These are phyloP conservation scores for Xylariaceae sp. DNA, from an alignment of 2,329 filamentous ascomycete genomes.

Conservation along the genomic window DNA sequence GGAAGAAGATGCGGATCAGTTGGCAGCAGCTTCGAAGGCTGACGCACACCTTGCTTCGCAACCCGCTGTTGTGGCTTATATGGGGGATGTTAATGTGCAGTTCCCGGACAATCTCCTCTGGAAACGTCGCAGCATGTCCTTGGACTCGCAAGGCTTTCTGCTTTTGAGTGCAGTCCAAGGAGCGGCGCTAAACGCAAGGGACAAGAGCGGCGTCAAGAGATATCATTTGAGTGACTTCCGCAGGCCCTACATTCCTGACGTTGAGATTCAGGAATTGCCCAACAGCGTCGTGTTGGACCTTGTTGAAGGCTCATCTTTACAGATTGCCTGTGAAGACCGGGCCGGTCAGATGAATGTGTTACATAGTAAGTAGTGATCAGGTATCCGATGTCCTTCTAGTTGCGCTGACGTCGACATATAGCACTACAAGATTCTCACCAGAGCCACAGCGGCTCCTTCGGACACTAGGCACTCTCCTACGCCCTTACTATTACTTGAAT, in stretches of 20 bases:
- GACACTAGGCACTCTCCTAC: slow-evolving; percentile 32
- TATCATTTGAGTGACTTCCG: slow-evolving; percentile 88
- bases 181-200: slow-evolving; percentile 56
- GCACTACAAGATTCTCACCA: slow-evolving; percentile 48
- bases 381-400: neutral
- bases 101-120: slow-evolving; percentile 95
- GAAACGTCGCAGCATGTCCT: slow-evolving; percentile 88
- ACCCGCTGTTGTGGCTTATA: slow-evolving; percentile 60
- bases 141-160: slow-evolving; percentile 82
- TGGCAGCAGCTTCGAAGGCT: slow-evolving; percentile 32
- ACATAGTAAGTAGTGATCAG: slow-evolving; percentile 51
- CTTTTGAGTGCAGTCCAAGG: slow-evolving; percentile 74
- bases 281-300: slow-evolving; percentile 74
- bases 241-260: slow-evolving; percentile 78
- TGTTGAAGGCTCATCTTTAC: slow-evolving; percentile 61
- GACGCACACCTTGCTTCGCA: slow-evolving; percentile 30
- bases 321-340: slow-evolving; percentile 66
- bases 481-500: slow-evolving; percentile 6
- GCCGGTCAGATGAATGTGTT: slow-evolving; percentile 59
- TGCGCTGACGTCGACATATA: slow-evolving; percentile 36
- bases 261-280: slow-evolving; percentile 89
- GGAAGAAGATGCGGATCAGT: slow-evolving; percentile 49
- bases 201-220: slow-evolving; percentile 63
- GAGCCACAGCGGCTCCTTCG: slow-evolving; percentile 37
- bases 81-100: slow-evolving; percentile 94